Base-by-base conservation (phyloP, 257 asterid genomes). In the Anisodus acutangulus region DNA sequence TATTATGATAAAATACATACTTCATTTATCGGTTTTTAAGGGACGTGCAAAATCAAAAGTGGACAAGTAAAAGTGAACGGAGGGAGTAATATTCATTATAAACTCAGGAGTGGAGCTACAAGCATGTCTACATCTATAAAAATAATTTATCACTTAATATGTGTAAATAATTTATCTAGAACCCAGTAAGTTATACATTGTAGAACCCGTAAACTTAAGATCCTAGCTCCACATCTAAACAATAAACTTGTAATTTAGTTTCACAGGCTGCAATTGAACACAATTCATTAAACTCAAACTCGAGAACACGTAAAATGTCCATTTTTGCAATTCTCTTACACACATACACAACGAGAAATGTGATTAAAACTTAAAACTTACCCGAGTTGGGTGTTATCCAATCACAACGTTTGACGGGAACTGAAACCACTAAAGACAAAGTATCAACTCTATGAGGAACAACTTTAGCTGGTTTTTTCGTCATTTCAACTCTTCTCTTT, bases 311-410 rank as follows among this genome's bases (percentile, higher is more conserved):
- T 51, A 51, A 53, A 53, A 47, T 7, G 0, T 55, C 43, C 66
- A 78, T 7, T 7, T 53, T 53, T 78, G 13, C 49, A 31, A 8
- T 53, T 31, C 19, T 31, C 43, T 6, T 82, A 16, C 31, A 16
- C 35, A 15, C 45, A 67, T 19, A 3, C 9, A 49, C 12, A 62
- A n/a, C 35, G 11, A 35, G 57, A 15, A 53, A 58, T 12, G 57
- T 45, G 15, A 2, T n/a, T 13, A 0, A 51, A 54, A 9, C 19
- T 8, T 3, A 9, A 16, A 78, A 78, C 9, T 69, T 90, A 95
- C 98, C 98, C 63, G 98, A 91, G 76, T 89, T 89, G 0, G 91
- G 92, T 47, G 97, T 93, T 85, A 95, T 92, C 98, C 98, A 95
- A 80, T 95, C 95, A 67, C 98, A 95, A 8, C 98, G 97, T 86